A percentile compares a stretch with the other conserved stretches of the same genome.
phyloP scores from a whole-genome alignment of 768 basidiomycete species.

The Paxillus rubicundulus region DNA sequence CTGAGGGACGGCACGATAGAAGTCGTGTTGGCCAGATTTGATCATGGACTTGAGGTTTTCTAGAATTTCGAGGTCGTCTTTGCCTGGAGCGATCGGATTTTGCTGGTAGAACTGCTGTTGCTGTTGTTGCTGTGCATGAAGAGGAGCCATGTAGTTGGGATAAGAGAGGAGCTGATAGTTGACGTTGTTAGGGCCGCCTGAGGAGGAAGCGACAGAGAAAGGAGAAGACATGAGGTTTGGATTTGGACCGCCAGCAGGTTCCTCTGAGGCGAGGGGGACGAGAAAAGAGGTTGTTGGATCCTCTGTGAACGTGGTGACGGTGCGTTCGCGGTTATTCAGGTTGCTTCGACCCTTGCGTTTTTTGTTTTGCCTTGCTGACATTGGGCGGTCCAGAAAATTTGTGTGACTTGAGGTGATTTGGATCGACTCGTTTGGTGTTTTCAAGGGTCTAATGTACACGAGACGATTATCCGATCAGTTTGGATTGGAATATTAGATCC shows the following conservation, averaged over 20 bases:
- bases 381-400: slow-evolving; percentile 18
- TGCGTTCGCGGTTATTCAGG: slow-evolving; percentile 58
- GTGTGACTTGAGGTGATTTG: not conserved
- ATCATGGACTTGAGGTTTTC: slow-evolving; percentile 74
- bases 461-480: slow-evolving; percentile 5
- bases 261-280: slow-evolving; percentile 51
- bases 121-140: slow-evolving; percentile 30
- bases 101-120: slow-evolving; percentile 27
- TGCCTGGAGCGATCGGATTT: slow-evolving; percentile 45
- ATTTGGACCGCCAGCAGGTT: slow-evolving; percentile 32
- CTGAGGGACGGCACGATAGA: slow-evolving; percentile 63
- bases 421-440: not conserved
- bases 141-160: slow-evolving; percentile 30
- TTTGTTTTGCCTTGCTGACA: slow-evolving; percentile 64
- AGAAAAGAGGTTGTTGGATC: slow-evolving; percentile 55
- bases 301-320: slow-evolving; percentile 65
- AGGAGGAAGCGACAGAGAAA: slow-evolving; percentile 37
- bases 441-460: too few relatives aligned
- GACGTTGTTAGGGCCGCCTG: slow-evolving; percentile 29
- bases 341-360: slow-evolving; percentile 58
- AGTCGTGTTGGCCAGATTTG: slow-evolving; percentile 68
- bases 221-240: slow-evolving; percentile 37
- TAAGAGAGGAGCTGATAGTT: slow-evolving; percentile 37
- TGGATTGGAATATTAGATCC: not conserved
- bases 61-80: slow-evolving; percentile 69